phyloP scores from a whole-genome alignment of 2,329 filamentous ascomycete species.

The Xylariaceae sp. region DNA sequence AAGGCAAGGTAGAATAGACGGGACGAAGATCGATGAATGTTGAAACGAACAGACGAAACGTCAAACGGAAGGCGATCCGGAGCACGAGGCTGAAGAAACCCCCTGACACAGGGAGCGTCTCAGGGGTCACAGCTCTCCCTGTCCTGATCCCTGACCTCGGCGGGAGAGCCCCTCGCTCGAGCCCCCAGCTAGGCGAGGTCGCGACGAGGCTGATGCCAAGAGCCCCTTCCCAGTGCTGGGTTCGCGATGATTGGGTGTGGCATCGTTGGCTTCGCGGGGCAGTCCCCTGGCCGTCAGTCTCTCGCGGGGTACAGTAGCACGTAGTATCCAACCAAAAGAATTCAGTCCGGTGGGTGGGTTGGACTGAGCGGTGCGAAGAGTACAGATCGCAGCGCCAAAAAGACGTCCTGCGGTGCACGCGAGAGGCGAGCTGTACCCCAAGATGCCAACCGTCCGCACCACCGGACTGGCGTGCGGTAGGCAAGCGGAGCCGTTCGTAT shows the following conservation, averaged over 20 bases:
- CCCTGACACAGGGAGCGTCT: constrained; percentile 23
- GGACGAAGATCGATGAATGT: constrained; percentile 7
- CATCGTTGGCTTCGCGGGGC: no score
- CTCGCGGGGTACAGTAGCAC: no score
- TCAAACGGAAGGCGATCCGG: constrained; percentile 9
- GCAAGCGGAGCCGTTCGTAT: no score
- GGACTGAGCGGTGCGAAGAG: no score
- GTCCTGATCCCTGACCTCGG: constrained; percentile 5
- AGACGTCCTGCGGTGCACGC: background rate
- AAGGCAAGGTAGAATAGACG: constrained; percentile 1
- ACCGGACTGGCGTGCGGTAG: no score
- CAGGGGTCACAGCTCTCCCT: constrained; percentile 7
- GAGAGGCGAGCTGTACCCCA: no score
- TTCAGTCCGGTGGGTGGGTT: no score
- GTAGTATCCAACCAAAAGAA: no score
- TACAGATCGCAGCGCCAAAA: background rate
- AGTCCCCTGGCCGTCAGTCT: no score
- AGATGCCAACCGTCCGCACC: no score
- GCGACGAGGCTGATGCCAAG: constrained; percentile 17
- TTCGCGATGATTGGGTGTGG: no score
- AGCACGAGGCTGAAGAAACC: constrained; percentile 17
- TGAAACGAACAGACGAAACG: constrained; percentile 9
- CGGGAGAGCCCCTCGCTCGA: background rate
- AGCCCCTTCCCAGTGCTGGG: constrained; percentile 1
- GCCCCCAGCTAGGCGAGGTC: constrained; percentile 3